Percentiles rank a stretch among this genome's conserved stretches.
Evolutionary conservation across 179 eudicot species (phyloP).

Genomic region (Spergularia azorica): DNA sequence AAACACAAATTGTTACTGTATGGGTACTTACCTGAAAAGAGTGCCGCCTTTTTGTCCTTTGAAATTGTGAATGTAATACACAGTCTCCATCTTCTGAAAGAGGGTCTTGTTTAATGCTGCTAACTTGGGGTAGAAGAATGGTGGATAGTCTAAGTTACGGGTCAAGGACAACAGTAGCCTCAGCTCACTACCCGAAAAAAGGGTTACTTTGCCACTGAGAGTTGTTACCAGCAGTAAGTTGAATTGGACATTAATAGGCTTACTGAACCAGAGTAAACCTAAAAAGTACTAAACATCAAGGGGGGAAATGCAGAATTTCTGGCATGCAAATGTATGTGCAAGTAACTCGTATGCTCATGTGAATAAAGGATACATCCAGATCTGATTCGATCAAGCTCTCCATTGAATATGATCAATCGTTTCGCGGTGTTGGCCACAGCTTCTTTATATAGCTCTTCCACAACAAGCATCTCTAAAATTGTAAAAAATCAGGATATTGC

Average conservation of each 20-base stretch:
- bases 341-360: no score
- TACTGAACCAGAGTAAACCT: no score
- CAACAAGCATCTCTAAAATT: conserved; percentile 86
- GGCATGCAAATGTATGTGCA: no score
- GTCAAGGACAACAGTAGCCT: conserved; percentile 40
- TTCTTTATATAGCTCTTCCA: conserved; percentile 92
- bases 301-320: no score
- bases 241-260: neutral
- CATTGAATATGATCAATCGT: conserved; percentile 83
- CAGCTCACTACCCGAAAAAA: neutral
- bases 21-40: conserved; percentile 71
- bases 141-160: conserved; percentile 63
- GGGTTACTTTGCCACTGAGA: neutral
- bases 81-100: conserved; percentile 89
- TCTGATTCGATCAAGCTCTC: conserved; percentile 95
- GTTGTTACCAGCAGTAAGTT: neutral
- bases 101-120: conserved; percentile 74
- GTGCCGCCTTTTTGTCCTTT: conserved; percentile 85
- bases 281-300: no score
- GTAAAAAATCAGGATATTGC: neutral
- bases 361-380: conserved; percentile 90
- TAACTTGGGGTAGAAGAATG: conserved; percentile 93
- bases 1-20: no score
- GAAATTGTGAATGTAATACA: conserved; percentile 94
- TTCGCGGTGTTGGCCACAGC: conserved; percentile 69